Conservation (phyloP, 2,329 filamentous ascomycete genomes). For the Curvularia lunata region DNA sequence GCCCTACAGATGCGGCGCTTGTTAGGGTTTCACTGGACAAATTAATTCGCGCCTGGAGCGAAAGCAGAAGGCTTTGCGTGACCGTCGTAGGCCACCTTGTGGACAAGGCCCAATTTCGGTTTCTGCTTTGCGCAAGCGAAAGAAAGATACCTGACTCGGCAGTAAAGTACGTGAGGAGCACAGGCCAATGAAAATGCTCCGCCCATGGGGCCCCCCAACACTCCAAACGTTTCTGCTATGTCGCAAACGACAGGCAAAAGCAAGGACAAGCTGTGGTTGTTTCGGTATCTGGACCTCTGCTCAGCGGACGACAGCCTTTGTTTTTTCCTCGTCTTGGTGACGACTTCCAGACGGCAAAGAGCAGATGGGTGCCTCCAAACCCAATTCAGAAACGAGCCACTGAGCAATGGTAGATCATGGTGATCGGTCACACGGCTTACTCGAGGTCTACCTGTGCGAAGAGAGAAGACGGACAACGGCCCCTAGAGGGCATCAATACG, state of each 20-base stretch:
- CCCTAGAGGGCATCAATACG: background rate
- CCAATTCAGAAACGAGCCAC: background rate
- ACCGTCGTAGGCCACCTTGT: conserved; percentile 3
- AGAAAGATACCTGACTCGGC: conserved; percentile 10
- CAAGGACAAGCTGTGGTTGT: conserved; percentile 11
- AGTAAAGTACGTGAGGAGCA: background rate
- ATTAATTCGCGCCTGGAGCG: conserved; percentile 1
- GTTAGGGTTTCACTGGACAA: background rate
- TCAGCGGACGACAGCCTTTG: conserved; percentile 27
- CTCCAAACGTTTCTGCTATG: conserved; percentile 1
- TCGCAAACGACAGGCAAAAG: conserved; percentile 17
- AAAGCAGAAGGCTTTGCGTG: background rate
- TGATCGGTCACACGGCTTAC: conserved; percentile 1
- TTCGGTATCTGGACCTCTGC: conserved; percentile 13
- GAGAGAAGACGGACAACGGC: background rate
- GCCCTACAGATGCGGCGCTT: background rate
- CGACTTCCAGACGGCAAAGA: conserved; percentile 17
- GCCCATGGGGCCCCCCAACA: conserved; percentile 3
- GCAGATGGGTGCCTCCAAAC: conserved; percentile 11
- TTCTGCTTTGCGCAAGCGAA: conserved; percentile 1
- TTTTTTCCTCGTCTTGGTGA: conserved; percentile 26
- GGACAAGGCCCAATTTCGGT: conserved; percentile 1
- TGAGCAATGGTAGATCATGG: background rate
- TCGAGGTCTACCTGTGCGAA: background rate
- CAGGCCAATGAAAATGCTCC: conserved; percentile 17